Base-by-base conservation (phyloP, 306 rosid genomes). In the Lathyrus aphaca region DNA sequence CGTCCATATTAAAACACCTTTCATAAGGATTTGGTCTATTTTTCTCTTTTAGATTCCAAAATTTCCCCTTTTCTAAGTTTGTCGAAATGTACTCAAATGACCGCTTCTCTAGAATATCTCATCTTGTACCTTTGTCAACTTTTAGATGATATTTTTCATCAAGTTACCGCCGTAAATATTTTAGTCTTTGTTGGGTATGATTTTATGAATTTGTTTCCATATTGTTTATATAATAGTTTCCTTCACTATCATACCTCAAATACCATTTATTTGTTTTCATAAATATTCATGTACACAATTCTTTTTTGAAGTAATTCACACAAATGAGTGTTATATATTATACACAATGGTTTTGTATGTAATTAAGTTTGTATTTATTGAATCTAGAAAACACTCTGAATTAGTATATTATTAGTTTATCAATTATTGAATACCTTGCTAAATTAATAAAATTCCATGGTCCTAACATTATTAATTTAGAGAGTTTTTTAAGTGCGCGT, bases 261-360 rank as follows among this genome's bases (percentile, higher is more conserved):
- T 19, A 51, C 5, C 30, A 19, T 51, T 51, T 51, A 19, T 10
- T 50, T 50, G 21, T 51, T 19, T 19, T 10, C 58, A 10, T 8
- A 19, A 51, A 51, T 51, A 51, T 46, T n/a, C 16, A 15, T 10
- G 3, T 51, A 9, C 58, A 9, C 58, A 50, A 46, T 18, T 1
- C 4, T 9, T 50, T 3, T 4, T 17, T 9, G 27, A 50, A 18
- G 9, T 18, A 10, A 19, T 18, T 50, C 57, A 18, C 2, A 2
- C 16, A 19, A 51, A 4, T 51, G 29, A 19, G 29, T 51, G 30
- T 51, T 51, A 19, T 51, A 19, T 17, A 18, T 10, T 51, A 10
- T 51, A 51, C 58, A 51, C 30, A 51, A 51, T 51, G 30, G 19
- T 51, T 51, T 51, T 51, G 14, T 51, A 46, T 15, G 53, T 15